Evolutionary conservation across 176 grass and related monocot genomes (phyloP).

Genomic region (Metroxylon sagu): DNA sequence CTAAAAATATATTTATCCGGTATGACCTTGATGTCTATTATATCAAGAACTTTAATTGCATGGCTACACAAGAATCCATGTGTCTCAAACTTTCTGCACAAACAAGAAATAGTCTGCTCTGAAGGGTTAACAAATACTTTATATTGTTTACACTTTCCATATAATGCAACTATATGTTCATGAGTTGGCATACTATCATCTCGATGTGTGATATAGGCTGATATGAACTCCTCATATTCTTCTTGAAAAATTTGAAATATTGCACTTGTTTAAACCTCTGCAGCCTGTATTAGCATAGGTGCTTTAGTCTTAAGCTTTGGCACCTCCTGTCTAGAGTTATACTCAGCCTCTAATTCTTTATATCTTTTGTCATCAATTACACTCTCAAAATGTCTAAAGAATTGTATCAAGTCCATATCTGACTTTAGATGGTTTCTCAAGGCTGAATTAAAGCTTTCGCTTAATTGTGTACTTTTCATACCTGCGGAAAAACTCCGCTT

Average conservation of each 20-base stretch:
- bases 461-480: slow-evolving; percentile 43
- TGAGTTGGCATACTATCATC: slow-evolving; percentile 27
- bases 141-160: slow-evolving; percentile 24
- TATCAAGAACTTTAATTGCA: slow-evolving; percentile 58
- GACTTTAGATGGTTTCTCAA: slow-evolving; percentile 35
- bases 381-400: too few species aligned
- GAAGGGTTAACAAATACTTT: slow-evolving; percentile 46
- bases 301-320: slow-evolving; percentile 51
- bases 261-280: slow-evolving; percentile 40
- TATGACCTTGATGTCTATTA: slow-evolving; percentile 60
- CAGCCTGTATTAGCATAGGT: slow-evolving; percentile 48
- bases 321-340: slow-evolving; percentile 36
- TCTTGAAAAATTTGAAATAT: slow-evolving; percentile 63
- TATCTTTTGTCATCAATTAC: slow-evolving; percentile 30
- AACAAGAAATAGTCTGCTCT: slow-evolving; percentile 44
- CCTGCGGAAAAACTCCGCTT: slow-evolving; percentile 54
- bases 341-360: slow-evolving; percentile 42
- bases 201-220: slow-evolving; percentile 42
- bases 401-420: slow-evolving; percentile 1
- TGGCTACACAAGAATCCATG: slow-evolving; percentile 53
- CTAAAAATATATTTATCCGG: slow-evolving; percentile 47
- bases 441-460: slow-evolving; percentile 28
- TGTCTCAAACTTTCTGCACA: slow-evolving; percentile 54
- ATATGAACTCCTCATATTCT: slow-evolving; percentile 65
- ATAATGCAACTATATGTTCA: slow-evolving; percentile 49